phyloP scores from a whole-genome alignment of 2,329 filamentous ascomycete genomes.

The Colletotrichum sp. region DNA sequence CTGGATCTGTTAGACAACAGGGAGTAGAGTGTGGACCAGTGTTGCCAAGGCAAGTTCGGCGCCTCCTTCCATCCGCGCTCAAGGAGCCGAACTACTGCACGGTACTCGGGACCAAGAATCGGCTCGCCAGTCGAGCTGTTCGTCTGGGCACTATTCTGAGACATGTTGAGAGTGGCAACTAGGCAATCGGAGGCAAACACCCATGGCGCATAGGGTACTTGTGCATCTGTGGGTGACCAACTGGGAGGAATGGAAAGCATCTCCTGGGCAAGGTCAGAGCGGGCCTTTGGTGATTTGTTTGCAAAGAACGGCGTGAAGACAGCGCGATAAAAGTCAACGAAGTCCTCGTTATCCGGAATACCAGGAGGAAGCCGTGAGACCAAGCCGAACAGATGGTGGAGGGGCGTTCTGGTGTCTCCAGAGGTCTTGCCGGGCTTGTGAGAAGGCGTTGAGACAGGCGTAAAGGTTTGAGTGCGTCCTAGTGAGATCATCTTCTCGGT shows the following conservation, averaged over 20 bases:
- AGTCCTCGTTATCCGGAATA: slow-evolving; percentile 49
- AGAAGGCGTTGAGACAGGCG: slow-evolving; percentile 70
- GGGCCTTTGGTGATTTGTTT: slow-evolving; percentile 48
- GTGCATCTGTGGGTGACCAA: slow-evolving; percentile 40
- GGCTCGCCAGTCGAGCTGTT: slow-evolving; percentile 45
- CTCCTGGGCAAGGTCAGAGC: slow-evolving; percentile 53
- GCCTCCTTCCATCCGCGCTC: slow-evolving; percentile 61
- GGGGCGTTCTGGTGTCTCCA: slow-evolving; percentile 59
- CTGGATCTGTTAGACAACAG: slow-evolving; percentile 61
- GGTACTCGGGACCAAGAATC: slow-evolving; percentile 71
- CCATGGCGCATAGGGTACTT: slow-evolving; percentile 57
- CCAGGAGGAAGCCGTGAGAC: slow-evolving; percentile 57
- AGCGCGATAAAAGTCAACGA: slow-evolving; percentile 50
- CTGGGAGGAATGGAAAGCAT: slow-evolving; percentile 51
- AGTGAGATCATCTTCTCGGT: slow-evolving; percentile 64
- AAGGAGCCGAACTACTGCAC: slow-evolving; percentile 71
- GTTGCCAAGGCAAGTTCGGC: slow-evolving; percentile 49
- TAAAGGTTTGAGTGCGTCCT: slow-evolving; percentile 59
- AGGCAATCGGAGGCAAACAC: slow-evolving; percentile 47
- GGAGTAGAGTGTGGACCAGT: slow-evolving; percentile 63
- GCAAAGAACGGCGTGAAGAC: slow-evolving; percentile 65
- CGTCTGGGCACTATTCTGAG: slow-evolving; percentile 39
- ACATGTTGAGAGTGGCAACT: slow-evolving; percentile 34
- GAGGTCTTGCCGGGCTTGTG: slow-evolving; percentile 60
- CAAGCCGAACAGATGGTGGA: slow-evolving; percentile 70